A percentile compares a stretch with the other conserved stretches of the same genome.
Evolutionary conservation across 176 grass and related monocot genomes (phyloP).

Genomic region (Guadua angustifolia): DNA sequence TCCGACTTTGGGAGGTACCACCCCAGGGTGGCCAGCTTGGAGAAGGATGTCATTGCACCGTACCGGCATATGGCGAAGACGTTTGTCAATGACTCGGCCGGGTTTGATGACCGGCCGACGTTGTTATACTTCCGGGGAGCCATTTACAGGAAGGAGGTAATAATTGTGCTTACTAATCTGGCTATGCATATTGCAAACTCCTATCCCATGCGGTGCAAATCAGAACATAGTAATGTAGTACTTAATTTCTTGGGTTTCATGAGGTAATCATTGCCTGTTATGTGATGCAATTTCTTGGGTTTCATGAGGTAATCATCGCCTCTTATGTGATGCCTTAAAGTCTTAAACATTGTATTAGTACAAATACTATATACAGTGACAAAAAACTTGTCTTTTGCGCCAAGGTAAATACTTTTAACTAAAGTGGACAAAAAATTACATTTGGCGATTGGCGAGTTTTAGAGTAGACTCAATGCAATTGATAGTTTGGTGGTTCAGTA

Average conservation of each 20-base stretch:
- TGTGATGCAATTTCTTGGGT: neutral
- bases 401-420: neutral
- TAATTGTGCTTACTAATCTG: neutral
- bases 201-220: neutral
- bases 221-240: neutral
- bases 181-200: neutral
- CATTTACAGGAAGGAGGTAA: constrained; percentile 98
- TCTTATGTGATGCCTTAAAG: constrained; percentile 1
- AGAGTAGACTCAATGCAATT: neutral
- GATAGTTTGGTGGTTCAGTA: neutral
- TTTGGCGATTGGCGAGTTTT: neutral
- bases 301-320: neutral
- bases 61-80: constrained; percentile 82
- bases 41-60: constrained; percentile 86
- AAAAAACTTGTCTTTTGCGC: neutral
- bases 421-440: neutral
- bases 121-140: constrained; percentile 87
- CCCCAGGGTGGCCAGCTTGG: constrained; percentile 76
- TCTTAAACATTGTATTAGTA: neutral
- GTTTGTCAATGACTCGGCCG: constrained; percentile 65
- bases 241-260: neutral
- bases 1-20: constrained; percentile 91
- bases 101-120: constrained; percentile 67
- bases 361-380: neutral
- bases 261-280: neutral